These are phyloP conservation scores for Boeremia lycopersici DNA, from an alignment of 2,329 filamentous ascomycete genomes.

Conservation along the genomic window DNA sequence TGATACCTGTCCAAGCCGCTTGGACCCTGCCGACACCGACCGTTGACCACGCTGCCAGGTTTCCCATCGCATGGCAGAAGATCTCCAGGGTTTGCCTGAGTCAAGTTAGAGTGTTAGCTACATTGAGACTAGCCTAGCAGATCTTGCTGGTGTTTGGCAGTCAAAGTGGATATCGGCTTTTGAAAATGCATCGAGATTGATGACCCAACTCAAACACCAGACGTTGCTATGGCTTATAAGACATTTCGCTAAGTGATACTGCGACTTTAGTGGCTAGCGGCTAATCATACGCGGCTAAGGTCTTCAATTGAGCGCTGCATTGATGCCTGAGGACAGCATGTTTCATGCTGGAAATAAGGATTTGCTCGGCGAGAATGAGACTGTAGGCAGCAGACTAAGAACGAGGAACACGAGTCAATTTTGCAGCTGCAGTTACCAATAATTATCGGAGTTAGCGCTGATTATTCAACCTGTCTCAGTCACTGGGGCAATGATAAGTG, in stretches of 20 bases:
- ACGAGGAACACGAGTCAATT: constrained; percentile 2
- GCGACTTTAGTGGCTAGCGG: no score
- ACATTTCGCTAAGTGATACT: no score
- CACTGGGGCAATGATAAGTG: not conserved
- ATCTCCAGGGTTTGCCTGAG: not conserved
- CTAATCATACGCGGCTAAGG: constrained; percentile 1
- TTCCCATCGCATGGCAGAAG: not conserved
- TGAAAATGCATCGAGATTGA: constrained; percentile 1
- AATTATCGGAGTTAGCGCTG: not conserved
- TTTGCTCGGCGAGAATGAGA: not conserved
- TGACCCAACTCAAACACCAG: not conserved
- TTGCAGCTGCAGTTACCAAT: not conserved
- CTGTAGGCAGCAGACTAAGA: not conserved
- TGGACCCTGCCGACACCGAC: constrained; percentile 12
- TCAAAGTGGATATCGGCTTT: constrained; percentile 3
- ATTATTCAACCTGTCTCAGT: not conserved
- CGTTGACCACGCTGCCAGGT: constrained; percentile 1
- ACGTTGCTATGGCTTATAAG: not conserved
- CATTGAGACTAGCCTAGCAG: not conserved
- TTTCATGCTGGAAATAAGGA: constrained; percentile 6
- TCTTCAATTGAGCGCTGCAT: not conserved
- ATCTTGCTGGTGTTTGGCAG: not conserved
- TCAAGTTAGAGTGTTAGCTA: not conserved
- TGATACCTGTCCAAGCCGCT: constrained; percentile 8
- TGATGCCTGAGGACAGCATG: constrained; percentile 1